phyloP scores from a whole-genome alignment of 2,329 filamentous ascomycete species.

The Epichloe hybrida region DNA sequence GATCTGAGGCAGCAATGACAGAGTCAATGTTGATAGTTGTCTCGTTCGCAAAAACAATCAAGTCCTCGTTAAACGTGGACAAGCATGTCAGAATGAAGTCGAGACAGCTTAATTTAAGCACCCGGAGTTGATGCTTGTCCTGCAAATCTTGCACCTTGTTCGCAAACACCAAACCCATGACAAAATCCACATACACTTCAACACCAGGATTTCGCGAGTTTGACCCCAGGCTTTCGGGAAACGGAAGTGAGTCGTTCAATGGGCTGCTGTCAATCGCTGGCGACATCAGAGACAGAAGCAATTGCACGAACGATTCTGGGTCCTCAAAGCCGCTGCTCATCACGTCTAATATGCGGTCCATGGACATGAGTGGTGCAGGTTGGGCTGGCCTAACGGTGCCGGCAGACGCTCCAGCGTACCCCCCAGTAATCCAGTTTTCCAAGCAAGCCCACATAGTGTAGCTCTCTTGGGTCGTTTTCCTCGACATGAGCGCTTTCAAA shows the following conservation, averaged over 20 bases:
- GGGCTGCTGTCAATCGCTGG: conserved; percentile 48
- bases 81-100: conserved; percentile 72
- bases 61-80: conserved; percentile 81
- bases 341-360: conserved; percentile 57
- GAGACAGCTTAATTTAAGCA: conserved; percentile 68
- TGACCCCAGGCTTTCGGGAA: conserved; percentile 72
- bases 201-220: conserved; percentile 68
- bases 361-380: conserved; percentile 25
- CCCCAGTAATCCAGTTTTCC: conserved; percentile 65
- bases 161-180: conserved; percentile 65
- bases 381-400: conserved; percentile 20
- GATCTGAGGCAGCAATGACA: conserved; percentile 58
- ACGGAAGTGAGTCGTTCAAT: conserved; percentile 65
- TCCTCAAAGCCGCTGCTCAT: conserved; percentile 74
- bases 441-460: conserved; percentile 67
- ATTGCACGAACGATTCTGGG: conserved; percentile 66
- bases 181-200: conserved; percentile 85
- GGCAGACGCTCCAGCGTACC: conserved; percentile 28
- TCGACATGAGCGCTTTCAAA: conserved; percentile 59
- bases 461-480: conserved; percentile 55
- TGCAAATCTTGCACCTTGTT: conserved; percentile 50
- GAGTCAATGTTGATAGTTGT: conserved; percentile 63
- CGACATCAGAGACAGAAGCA: conserved; percentile 58
- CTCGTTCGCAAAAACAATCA: conserved; percentile 73
- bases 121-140: conserved; percentile 54